Base-by-base conservation (phyloP, 31 red algal genomes). In the Endocladia muricata region DNA sequence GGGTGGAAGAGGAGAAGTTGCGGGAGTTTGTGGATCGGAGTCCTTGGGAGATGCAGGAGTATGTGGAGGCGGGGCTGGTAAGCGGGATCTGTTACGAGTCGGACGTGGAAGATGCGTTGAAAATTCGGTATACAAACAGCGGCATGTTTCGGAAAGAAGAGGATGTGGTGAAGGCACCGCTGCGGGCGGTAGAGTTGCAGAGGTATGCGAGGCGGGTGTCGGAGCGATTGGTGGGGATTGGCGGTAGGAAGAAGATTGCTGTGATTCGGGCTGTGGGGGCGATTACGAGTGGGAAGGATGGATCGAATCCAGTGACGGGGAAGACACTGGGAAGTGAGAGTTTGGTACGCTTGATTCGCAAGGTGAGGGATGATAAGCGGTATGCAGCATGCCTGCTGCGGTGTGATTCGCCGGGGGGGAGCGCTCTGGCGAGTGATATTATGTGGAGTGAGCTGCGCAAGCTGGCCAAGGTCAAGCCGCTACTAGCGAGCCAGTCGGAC, bases 251-350 rank as follows among this genome's bases (percentile, higher is more conserved):
- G 56, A 43, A 41, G 2, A 93, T 99, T 71, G 96, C 85, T 9
- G 82, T 99, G 4, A 90, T 99, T 63, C 83, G 92, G 33, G 96
- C 91, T 11, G 73, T 76, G 29, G 96, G 96, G 32, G 88, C 96
- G 13, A 99, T 99, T 34, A 89, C 81, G 15, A 71, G 68, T 29
- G 96, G 96, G 25, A 83, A 88, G 55, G 75, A 77, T 49, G 79
- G 88, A 22, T 65, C 38, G 30, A 75, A 47, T 57, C 92, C 96
- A n/a, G 34, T 95, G 1, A 79, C 42, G 13, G 92, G 92, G 15
- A 33, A 55, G 3, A 95, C 88, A 31, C n/a, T 92, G 25, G 96
- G 96, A 19, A 92, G 87, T 34, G 91, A 98, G 2, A 74, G 78
- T 1, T 34, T 95, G 15, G 78, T 99, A 7, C 66, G 90, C 56